Base-by-base conservation (phyloP, 2,329 filamentous ascomycete species). In the Arthrobotrys pseudoclavata region DNA sequence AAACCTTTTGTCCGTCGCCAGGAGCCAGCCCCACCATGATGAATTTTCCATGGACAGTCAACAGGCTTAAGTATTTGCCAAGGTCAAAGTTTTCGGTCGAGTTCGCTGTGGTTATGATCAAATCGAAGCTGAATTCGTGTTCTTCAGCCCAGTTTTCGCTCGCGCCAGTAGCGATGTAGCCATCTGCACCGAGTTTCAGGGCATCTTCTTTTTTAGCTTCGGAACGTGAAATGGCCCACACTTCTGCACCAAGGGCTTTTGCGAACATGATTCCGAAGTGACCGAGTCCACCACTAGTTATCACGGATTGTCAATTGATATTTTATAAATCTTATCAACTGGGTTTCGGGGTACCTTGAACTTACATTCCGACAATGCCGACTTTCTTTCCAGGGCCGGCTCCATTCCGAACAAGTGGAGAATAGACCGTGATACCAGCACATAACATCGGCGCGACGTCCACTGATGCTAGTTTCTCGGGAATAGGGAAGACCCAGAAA, bases 391-490 rank as follows among this genome's bases (percentile, higher is more conserved):
- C 92, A 0, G 91, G 91, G 0, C 91, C 91, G 76, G 88, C 87
- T 22, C 91, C 91, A 82, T 94, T 90, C 60, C 92, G 88, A 79
- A 92, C 90, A 13, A 97, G 87, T 0, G 93, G 93, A 76, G 89
- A 91, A 85, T 90, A 96, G 75, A 90, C 89, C 2, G 93, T 96
- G 80, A 96, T 87, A 79, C 93, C 93, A 47, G 92, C 93, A 84
- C 93, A 96, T 80, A 96, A 87, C 91, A 94, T 93, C 9, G 91
- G 92, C 1, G 92, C 93, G 0, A 90, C 92, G 62, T 90, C 84
- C 69, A 85, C 84, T 80, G 86, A 88, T 9, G 86, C 81, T 53
- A 96, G 87, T 64, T 86, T 88, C 34, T 94, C 92, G 40, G 93
- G 93, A 79, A 96, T 94, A 2, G 69, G 76, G 64, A 79, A 80